These are phyloP conservation scores for Croton laevigatus DNA, from an alignment of 441 rosid species.

Conservation along the genomic window DNA sequence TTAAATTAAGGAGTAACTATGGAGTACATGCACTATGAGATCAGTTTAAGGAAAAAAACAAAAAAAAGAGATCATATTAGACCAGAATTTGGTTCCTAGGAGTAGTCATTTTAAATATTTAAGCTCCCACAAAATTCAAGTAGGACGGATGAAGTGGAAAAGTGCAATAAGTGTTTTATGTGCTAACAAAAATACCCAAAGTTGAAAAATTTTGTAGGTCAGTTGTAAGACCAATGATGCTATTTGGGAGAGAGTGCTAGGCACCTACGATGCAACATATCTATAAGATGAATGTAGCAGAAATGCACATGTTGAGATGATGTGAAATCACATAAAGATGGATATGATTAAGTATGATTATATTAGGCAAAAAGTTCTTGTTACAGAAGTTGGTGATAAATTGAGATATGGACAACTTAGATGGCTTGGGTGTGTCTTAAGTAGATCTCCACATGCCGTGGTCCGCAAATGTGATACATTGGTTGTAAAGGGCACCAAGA, in stretches of 20 bases:
- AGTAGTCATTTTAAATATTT: too few relatives aligned
- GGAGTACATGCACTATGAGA: not conserved
- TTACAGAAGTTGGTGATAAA: not conserved
- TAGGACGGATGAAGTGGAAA: not conserved
- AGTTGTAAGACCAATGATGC: not conserved
- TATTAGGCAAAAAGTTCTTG: not conserved
- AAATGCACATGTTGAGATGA: not conserved
- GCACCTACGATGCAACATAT: not conserved
- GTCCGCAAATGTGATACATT: not conserved
- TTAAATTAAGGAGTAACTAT: not conserved
- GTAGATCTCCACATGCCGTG: not conserved
- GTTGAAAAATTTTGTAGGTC: not conserved
- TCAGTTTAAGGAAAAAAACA: not conserved
- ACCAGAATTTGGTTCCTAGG: not conserved
- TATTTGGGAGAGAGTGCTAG: not conserved
- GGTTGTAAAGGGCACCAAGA: not conserved
- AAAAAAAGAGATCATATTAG: not conserved
- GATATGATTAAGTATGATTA: not conserved
- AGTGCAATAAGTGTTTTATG: not conserved
- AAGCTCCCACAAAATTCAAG: not conserved
- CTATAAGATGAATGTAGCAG: not conserved
- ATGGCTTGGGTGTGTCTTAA: not conserved
- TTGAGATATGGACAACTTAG: not conserved
- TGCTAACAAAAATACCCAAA: not conserved
- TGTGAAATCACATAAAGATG: not conserved